Percentiles rank a stretch among this genome's conserved stretches.
Evolutionary conservation across 345 rosid species (phyloP).

Genomic region (Corymbia maculata): DNA sequence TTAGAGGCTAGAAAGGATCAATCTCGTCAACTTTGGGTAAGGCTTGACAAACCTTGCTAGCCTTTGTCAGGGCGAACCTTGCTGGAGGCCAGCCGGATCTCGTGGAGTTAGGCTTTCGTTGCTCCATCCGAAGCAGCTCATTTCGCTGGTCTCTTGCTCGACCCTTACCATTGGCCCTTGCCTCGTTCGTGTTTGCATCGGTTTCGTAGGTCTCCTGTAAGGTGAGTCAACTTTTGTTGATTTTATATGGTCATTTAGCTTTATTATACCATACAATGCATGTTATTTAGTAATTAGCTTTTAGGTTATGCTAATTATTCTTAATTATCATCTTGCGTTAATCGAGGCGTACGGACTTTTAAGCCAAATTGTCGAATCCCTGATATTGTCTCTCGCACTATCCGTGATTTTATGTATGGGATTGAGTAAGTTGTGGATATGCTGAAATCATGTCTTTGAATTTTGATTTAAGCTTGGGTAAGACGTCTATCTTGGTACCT

Average conservation of each 20-base stretch:
- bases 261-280: not conserved
- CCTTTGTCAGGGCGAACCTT: too few relatives aligned
- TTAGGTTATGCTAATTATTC: not conserved
- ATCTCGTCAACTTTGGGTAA: not conserved
- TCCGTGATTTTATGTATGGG: not conserved
- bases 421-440: not conserved
- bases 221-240: not conserved
- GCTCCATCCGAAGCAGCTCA: not conserved
- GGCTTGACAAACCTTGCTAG: not conserved
- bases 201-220: not conserved
- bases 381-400: not conserved
- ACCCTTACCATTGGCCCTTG: not conserved
- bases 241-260: too few relatives aligned
- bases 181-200: not conserved
- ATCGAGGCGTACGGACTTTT: not conserved
- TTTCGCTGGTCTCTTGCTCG: not conserved
- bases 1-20: too few relatives aligned
- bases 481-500: not conserved
- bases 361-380: not conserved
- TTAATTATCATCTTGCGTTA: not conserved
- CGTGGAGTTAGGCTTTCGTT: not conserved
- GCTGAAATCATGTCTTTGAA: not conserved
- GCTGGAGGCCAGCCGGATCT: not conserved
- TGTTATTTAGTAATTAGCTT: not conserved
- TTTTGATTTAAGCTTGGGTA: not conserved